phyloP scores from a whole-genome alignment of 2,329 filamentous ascomycete species.

The Monosporascus sp. region DNA sequence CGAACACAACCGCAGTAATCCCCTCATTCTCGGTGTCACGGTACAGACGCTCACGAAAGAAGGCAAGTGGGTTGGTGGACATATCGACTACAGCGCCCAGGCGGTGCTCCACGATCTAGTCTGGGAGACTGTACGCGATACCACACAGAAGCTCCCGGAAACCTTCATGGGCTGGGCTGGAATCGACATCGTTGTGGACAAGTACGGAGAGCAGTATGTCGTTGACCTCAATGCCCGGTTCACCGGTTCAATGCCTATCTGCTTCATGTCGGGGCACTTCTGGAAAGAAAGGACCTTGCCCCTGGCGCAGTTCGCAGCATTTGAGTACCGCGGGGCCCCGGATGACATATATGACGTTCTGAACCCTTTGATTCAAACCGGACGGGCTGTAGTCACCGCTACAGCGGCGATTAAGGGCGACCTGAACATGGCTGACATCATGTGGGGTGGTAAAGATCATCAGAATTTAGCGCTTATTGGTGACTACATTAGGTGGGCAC shows the following conservation, averaged over 20 bases:
- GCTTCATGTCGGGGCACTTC: conserved; percentile 18
- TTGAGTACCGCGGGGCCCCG: conserved; percentile 11
- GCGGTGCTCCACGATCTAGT: conserved; percentile 8
- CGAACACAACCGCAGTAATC: conserved; percentile 10
- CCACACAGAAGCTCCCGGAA: conserved; percentile 10
- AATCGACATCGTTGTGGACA: conserved; percentile 17
- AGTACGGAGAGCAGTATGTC: conserved; percentile 13
- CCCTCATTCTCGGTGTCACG: conserved; percentile 16
- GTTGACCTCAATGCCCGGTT: conserved; percentile 21
- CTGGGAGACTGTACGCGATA: conserved; percentile 14
- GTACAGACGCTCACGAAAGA: conserved; percentile 14
- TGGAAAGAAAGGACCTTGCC: conserved; percentile 12
- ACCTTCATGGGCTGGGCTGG: conserved; percentile 19
- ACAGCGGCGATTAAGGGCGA: conserved; percentile 12
- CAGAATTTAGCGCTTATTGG: conserved; percentile 9
- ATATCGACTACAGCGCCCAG: conserved; percentile 18
- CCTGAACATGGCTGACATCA: conserved; percentile 17
- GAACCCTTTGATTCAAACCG: conserved; percentile 5
- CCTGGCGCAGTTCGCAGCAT: conserved; percentile 16
- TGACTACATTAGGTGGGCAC: conserved; percentile 1
- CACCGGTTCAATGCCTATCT: conserved; percentile 21
- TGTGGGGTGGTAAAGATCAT: conserved; percentile 15
- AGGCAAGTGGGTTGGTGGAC: conserved; percentile 17
- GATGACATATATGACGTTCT: conserved; percentile 14
- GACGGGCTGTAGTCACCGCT: conserved; percentile 15